These are phyloP conservation scores for Lasiosphaeris hirsuta DNA, from an alignment of 495 filamentous ascomycete genomes.

Conservation along the genomic window DNA sequence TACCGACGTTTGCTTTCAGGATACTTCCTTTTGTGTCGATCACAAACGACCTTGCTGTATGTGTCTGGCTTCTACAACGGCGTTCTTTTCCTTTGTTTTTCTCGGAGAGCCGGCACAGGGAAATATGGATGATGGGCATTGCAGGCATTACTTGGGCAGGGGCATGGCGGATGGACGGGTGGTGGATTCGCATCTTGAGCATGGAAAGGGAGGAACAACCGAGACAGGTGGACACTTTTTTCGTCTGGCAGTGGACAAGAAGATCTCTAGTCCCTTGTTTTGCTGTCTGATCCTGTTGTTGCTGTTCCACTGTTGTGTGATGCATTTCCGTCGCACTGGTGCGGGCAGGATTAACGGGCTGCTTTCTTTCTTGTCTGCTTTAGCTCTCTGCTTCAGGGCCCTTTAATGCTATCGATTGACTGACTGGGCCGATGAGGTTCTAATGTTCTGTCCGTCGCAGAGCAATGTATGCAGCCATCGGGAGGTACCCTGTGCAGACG, in stretches of 20 bases:
- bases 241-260: background rate
- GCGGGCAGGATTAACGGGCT: too few relatives aligned
- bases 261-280: background rate
- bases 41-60: conserved; percentile 12
- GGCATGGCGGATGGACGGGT: background rate
- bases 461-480: too few relatives aligned
- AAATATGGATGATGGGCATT: conserved; percentile 9
- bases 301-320: too few relatives aligned
- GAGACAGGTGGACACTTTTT: background rate
- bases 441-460: too few relatives aligned
- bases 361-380: too few relatives aligned
- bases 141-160: conserved; percentile 3
- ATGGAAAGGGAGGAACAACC: background rate
- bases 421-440: too few relatives aligned
- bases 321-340: too few relatives aligned
- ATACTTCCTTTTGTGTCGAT: conserved; percentile 18
- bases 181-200: background rate
- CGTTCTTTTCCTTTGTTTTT: conserved; percentile 3
- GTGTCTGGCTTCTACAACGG: conserved; percentile 12
- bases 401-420: too few relatives aligned
- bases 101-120: background rate
- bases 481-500: too few relatives aligned
- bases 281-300: background rate
- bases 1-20: conserved; percentile 25
- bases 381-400: too few relatives aligned